Base-by-base conservation (phyloP, 2,329 filamentous ascomycete genomes). In the Pseudonectria foliicola region DNA sequence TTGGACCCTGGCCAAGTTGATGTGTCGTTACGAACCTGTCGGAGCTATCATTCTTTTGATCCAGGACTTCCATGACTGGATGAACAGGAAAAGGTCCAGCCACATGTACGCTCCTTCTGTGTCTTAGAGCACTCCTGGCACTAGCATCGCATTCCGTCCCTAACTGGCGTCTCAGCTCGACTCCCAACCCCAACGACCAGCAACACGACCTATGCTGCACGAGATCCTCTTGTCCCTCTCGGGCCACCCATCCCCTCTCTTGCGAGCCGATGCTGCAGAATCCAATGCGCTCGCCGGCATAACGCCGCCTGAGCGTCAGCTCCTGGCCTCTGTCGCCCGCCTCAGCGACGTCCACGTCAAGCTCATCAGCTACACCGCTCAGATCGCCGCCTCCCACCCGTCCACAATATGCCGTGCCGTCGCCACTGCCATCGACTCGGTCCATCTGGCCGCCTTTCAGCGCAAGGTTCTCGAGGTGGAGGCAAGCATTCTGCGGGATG, bases 171-270 rank as follows among this genome's bases (percentile, higher is more conserved):
- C 13, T 33, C 34, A 50, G 43, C 34, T 34, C 40, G 7, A 33
- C 30, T 21, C 24, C 24, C 33, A 27, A 33, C 33, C 13, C 16
- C 18, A 13, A 29, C 14, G 13, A 26, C 13, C n/a, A 31, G 10
- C 23, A 34, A 23, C 31, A 25, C 31, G 43, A 43, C 31, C 48
- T 48, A 98, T 98, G 92, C 85, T 98, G 61, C 92, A 96, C 76
- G 92, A 98, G 72, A 87, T 98, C 67, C 80, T 96, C 63, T 82
- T 98, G 63, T 90, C 89, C 61, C 80, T 96, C 63, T 93, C 89
- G 53, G 90, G 92, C 49, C 86, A 96, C 65, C 83, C 85, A 45
- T 95, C 90, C 46, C 83, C 88, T 48, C 77, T 96, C 56, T 84
- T 95, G 66, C 74, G 75, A 59, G 57, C 65, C 49, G 58, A 67